Percentiles rank a stretch among this genome's conserved stretches.
phyloP scores from a whole-genome alignment of 2,329 filamentous ascomycete species.

The Coniella vitis region DNA sequence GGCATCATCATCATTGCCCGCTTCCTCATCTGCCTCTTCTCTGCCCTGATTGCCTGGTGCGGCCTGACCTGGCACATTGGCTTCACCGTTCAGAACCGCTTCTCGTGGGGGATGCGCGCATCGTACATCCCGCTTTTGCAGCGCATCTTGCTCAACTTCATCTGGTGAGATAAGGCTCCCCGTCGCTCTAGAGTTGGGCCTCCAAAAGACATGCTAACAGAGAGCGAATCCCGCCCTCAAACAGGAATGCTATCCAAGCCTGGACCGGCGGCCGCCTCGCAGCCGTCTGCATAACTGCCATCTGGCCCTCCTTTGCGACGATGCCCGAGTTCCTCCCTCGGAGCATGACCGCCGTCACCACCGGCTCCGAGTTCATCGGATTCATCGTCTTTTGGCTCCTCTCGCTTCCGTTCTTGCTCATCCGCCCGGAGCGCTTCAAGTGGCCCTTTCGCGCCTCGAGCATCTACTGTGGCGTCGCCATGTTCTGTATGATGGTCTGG shows the following conservation, averaged over 20 bases:
- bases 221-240: neutral
- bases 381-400: constrained; percentile 45
- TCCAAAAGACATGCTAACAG: too few relatives aligned
- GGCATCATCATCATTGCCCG: constrained; percentile 38
- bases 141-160: constrained; percentile 41
- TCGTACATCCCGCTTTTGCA: constrained; percentile 42
- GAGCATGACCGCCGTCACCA: constrained; percentile 26
- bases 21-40: constrained; percentile 35
- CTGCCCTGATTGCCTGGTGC: constrained; percentile 38
- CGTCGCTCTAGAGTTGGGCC: too few relatives aligned
- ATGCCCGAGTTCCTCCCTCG: constrained; percentile 38
- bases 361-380: constrained; percentile 38
- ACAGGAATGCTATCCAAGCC: constrained; percentile 13
- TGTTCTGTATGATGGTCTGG: constrained; percentile 44
- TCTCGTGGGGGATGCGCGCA: constrained; percentile 41
- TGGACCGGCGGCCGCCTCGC: constrained; percentile 30
- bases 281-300: constrained; percentile 34
- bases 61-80: constrained; percentile 44
- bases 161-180: constrained; percentile 37
- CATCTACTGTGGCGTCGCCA: constrained; percentile 36
- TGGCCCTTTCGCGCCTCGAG: constrained; percentile 37
- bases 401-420: constrained; percentile 40
- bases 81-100: constrained; percentile 42
- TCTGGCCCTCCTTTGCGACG: constrained; percentile 37
- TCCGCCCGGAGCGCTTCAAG: constrained; percentile 43